Evolutionary conservation across 306 rosid species (phyloP).

Genomic region (Lablab purpureus): DNA sequence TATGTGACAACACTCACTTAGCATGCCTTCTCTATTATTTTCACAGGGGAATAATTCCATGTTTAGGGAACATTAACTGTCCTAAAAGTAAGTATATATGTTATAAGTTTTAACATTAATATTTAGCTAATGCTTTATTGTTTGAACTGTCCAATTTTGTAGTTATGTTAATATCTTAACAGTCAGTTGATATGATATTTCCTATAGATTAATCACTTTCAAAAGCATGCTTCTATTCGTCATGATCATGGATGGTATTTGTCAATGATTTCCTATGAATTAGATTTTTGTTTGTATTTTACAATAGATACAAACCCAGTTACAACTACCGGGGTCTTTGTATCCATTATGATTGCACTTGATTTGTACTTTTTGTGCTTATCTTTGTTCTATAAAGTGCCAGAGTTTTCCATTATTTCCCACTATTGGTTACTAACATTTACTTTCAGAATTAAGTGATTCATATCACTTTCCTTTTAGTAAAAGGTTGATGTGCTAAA

Average conservation of each 20-base stretch:
- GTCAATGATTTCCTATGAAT: not conserved
- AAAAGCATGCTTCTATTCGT: not conserved
- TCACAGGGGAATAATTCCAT: slow-evolving; percentile 60
- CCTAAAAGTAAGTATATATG: slow-evolving; percentile 53
- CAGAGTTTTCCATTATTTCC: too few species aligned
- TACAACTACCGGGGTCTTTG: too few species aligned
- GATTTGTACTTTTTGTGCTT: too few species aligned
- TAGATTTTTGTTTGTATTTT: not conserved
- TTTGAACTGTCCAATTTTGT: slow-evolving; percentile 4
- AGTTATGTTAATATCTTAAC: not conserved
- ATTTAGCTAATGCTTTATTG: not conserved
- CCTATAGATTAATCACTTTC: not conserved
- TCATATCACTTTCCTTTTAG: too few species aligned
- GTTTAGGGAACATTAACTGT: slow-evolving; percentile 53
- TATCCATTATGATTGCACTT: too few species aligned
- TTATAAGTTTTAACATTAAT: not conserved
- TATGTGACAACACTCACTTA: slow-evolving; percentile 40
- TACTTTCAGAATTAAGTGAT: too few species aligned
- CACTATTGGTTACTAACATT: too few species aligned
- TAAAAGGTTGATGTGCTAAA: too few species aligned
- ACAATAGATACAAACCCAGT: not conserved
- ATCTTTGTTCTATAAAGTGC: too few species aligned
- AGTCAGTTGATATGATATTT: not conserved
- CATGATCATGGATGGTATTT: not conserved
- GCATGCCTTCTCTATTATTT: slow-evolving; percentile 34